Percentiles rank a stretch among this genome's conserved stretches.
phyloP scores from a whole-genome alignment of 2,329 filamentous ascomycete species.

The Monilinia fructicola region DNA sequence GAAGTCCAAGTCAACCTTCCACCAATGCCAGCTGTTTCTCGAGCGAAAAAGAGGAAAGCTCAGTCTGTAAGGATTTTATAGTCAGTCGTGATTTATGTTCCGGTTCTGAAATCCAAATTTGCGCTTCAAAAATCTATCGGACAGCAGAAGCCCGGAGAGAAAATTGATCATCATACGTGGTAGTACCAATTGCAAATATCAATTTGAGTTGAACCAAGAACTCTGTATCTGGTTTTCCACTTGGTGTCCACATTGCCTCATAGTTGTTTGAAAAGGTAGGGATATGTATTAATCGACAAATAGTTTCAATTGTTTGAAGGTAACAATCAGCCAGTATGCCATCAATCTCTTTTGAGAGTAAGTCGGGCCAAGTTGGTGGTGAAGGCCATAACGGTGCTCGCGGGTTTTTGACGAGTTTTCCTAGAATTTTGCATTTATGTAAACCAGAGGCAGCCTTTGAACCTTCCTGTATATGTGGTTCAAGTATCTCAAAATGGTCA shows the following conservation, averaged over 20 bases:
- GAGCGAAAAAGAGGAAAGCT: conserved; percentile 48
- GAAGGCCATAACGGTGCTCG: conserved; percentile 51
- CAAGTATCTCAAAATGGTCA: conserved; percentile 39
- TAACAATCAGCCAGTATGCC: conserved; percentile 52
- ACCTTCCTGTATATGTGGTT: conserved; percentile 44
- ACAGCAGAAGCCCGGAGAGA: conserved; percentile 50
- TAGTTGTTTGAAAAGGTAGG: conserved; percentile 52
- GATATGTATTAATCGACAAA: conserved; percentile 53
- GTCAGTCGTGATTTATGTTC: conserved; percentile 53
- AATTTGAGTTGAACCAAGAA: conserved; percentile 60
- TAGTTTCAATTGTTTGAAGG: conserved; percentile 48
- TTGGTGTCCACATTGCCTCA: conserved; percentile 50
- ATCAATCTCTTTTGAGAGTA: conserved; percentile 50
- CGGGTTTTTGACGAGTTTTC: conserved; percentile 51
- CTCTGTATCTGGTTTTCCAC: conserved; percentile 39
- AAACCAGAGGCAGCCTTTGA: conserved; percentile 44
- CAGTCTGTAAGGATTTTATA: conserved; percentile 52
- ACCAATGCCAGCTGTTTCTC: conserved; percentile 44
- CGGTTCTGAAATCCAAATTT: conserved; percentile 54
- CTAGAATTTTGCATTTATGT: conserved; percentile 54
- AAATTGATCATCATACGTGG: conserved; percentile 51
- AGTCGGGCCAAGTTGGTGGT: conserved; percentile 41
- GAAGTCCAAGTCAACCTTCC: conserved; percentile 52
- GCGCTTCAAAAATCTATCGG: conserved; percentile 59
- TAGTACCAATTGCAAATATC: conserved; percentile 57